Conservation (phyloP, 495 filamentous ascomycete species). For the Cairneyella variabilis region DNA sequence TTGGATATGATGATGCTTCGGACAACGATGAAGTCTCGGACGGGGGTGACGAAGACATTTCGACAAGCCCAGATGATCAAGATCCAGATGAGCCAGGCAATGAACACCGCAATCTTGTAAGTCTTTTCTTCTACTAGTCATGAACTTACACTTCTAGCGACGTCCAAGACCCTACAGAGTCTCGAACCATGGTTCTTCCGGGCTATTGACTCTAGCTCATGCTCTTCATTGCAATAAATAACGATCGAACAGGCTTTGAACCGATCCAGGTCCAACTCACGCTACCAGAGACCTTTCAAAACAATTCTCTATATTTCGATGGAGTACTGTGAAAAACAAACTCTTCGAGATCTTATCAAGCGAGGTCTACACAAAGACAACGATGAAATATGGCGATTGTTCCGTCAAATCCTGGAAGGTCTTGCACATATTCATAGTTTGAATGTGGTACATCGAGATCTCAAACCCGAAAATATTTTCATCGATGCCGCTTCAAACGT, state of each 20-base stretch:
- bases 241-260: constrained; percentile 18
- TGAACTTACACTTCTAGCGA: too few relatives aligned
- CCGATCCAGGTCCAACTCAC: constrained; percentile 22
- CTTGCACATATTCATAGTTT: constrained; percentile 84
- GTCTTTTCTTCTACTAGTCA: not conserved
- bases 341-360: constrained; percentile 84
- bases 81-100: constrained; percentile 4
- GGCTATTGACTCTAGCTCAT: too few relatives aligned
- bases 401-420: constrained; percentile 89
- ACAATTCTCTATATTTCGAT: constrained; percentile 78
- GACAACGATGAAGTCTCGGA: constrained; percentile 33
- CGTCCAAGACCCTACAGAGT: too few relatives aligned
- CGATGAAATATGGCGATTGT: constrained; percentile 82
- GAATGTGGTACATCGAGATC: constrained; percentile 91
- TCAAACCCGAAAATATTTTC: constrained; percentile 99
- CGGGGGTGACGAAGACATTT: constrained; percentile 40
- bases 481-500: constrained; percentile 87
- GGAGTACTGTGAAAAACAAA: constrained; percentile 96
- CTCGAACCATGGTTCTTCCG: too few relatives aligned
- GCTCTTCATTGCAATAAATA: too few relatives aligned
- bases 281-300: constrained; percentile 27
- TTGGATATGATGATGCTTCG: constrained; percentile 63
- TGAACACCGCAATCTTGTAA: constrained; percentile 16
- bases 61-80: constrained; percentile 10
- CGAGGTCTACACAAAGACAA: constrained; percentile 66